phyloP scores from a whole-genome alignment of 169 alveolate genomes.

The Perkinsus olseni region DNA sequence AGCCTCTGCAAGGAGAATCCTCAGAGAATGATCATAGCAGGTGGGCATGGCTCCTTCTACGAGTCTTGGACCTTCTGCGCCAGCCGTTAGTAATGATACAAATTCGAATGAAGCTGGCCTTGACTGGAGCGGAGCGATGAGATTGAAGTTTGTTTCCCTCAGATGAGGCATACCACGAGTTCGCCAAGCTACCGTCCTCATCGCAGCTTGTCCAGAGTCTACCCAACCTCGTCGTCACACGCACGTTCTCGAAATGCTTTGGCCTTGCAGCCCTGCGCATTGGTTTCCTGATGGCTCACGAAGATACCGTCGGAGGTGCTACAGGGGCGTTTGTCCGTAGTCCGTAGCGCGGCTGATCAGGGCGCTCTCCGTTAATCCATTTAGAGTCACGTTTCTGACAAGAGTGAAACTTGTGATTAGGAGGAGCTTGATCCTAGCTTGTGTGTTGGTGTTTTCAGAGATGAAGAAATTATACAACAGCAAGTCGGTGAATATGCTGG shows the following conservation, averaged over 20 bases:
- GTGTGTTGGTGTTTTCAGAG: background rate
- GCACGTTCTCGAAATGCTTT: background rate
- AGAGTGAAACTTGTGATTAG: too few species aligned
- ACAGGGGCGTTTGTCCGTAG: too few species aligned
- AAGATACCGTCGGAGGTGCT: background rate
- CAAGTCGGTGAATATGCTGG: background rate
- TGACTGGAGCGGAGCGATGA: too few species aligned
- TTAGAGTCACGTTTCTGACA: too few species aligned
- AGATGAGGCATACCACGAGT: background rate
- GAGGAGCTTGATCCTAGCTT: too few species aligned
- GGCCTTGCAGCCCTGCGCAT: background rate
- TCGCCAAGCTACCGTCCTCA: background rate
- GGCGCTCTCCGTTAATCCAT: too few species aligned
- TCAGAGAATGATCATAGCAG: background rate
- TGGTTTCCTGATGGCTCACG: background rate
- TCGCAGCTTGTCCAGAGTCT: background rate
- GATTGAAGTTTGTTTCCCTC: background rate
- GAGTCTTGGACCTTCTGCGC: too few species aligned
- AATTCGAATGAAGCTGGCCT: too few species aligned
- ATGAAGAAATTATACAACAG: background rate
- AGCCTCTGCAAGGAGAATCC: background rate
- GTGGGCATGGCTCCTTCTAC: background rate
- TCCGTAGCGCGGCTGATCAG: too few species aligned
- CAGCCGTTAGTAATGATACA: too few species aligned
- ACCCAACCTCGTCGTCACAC: background rate